These are phyloP conservation scores for Flaveria ramosissima DNA, from an alignment of 129 eudicot genomes.

Conservation along the genomic window DNA sequence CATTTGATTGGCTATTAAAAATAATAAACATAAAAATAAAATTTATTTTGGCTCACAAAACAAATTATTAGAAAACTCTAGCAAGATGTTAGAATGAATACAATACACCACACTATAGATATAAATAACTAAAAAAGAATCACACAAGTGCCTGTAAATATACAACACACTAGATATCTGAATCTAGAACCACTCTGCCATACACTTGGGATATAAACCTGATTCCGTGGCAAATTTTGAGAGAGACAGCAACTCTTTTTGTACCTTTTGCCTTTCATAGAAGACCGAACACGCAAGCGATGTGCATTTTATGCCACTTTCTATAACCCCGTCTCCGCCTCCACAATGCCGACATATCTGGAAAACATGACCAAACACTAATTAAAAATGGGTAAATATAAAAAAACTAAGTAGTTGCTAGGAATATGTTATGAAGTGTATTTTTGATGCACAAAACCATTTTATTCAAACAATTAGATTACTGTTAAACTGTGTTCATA, in stretches of 20 bases:
- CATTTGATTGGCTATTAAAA: no score
- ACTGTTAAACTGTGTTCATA: background rate
- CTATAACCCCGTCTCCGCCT: conserved; percentile 88
- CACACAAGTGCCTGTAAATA: background rate
- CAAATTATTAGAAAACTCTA: no score
- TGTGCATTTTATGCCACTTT: conserved; percentile 82
- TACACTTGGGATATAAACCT: conserved; percentile 77
- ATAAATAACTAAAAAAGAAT: background rate
- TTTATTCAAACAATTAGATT: background rate
- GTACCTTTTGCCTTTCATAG: conserved; percentile 77
- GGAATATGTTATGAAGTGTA: background rate
- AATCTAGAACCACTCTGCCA: conserved; percentile 82
- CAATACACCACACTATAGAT: background rate
- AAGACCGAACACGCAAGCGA: conserved; percentile 89
- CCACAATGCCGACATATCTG: conserved; percentile 98
- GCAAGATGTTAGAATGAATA: no score
- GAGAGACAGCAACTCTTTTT: conserved; percentile 73
- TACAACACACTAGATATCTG: background rate
- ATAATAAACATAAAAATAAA: no score
- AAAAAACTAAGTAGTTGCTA: background rate
- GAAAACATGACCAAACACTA: background rate
- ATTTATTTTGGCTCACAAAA: no score
- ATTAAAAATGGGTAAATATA: background rate
- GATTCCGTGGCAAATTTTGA: conserved; percentile 57
- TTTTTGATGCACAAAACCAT: background rate